Base-by-base conservation (phyloP, 1,284 basidiomycete genomes). In the Neonothopanus nambi region DNA sequence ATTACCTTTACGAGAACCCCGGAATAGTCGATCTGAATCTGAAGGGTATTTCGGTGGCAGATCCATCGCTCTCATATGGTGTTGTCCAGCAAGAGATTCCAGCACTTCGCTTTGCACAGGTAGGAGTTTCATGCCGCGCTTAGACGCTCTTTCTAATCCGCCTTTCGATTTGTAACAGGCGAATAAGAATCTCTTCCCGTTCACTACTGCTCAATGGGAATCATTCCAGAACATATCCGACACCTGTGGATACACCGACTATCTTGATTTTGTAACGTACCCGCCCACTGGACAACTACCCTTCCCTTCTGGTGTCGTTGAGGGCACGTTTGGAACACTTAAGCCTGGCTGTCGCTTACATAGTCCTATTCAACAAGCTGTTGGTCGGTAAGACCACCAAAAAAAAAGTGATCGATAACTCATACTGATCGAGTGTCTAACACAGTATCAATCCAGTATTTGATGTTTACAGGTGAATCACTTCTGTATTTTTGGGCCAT, bases 41-140 rank as follows among this genome's bases (percentile, higher is more conserved):
- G 41, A 80, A 83, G 60, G 86, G 86, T 0, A 80, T 87, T 37
- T 87, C 80, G 79, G 80, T 89, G 20, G 77, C 75, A 11, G 84
- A 88, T 61, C 85, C 85, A 71, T 71, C 66, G 64, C 65, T 70
- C n/a, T 65, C 68, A 3, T 71, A 68, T 50, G 61, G 55, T 23
- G 70, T 74, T 7, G 69, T 76, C 9, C 73, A 75, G 50, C 63
- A 79, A 55, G 72, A 89, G 53, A 84, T 85, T 47, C 84, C 87
- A 1, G 80, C 85, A 3, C 77, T 87, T 42, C 72, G 76, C 52
- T 87, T 87, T 62, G 85, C 83, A 28, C 76, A 83, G 65, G 79
- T 78, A 62, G 73, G 74, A 48, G 65, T 72, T 0, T 70, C 77
- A 66, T 78, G 76, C 70, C 78, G 55, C 3, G 63, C 48, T 18